These are phyloP conservation scores for Trichoderma sp. DNA, from an alignment of 2,329 filamentous ascomycete genomes.

Conservation along the genomic window DNA sequence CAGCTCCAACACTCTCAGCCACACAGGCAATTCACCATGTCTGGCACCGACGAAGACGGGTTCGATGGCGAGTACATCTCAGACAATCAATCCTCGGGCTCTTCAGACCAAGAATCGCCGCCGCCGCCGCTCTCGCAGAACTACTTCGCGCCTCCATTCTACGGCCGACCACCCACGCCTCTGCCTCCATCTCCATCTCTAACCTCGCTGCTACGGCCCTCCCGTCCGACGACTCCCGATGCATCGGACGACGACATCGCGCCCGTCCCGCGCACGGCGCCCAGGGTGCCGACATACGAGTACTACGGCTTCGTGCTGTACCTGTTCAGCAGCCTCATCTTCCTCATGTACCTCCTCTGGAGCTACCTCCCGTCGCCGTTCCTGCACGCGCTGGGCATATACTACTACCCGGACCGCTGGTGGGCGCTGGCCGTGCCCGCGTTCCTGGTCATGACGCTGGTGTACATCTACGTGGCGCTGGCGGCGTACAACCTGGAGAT, in stretches of 20 bases:
- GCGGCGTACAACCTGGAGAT: constrained; percentile 88
- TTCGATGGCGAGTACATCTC: constrained; percentile 35
- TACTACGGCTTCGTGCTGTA: constrained; percentile 99
- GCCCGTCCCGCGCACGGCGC: constrained; percentile 79
- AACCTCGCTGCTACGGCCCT: constrained; percentile 85
- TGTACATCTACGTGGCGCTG: constrained; percentile 93
- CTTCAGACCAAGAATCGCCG: constrained; percentile 37
- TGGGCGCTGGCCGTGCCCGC: constrained; percentile 92
- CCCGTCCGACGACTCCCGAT: constrained; percentile 89
- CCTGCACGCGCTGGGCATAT: constrained; percentile 86
- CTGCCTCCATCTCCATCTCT: constrained; percentile 88
- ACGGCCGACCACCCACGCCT: constrained; percentile 93
- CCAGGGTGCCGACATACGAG: constrained; percentile 97
- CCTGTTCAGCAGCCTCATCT: constrained; percentile 78
- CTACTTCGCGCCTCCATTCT: constrained; percentile 79
- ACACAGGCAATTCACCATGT: constrained; percentile 25
- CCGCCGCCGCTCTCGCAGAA: constrained; percentile 50
- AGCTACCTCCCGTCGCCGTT: constrained; percentile 89
- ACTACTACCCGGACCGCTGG: constrained; percentile 97
- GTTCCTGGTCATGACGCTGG: constrained; percentile 81
- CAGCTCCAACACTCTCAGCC: neutral
- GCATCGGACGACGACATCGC: constrained; percentile 87
- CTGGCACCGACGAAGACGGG: constrained; percentile 33
- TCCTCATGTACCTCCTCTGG: constrained; percentile 73
- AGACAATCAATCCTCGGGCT: constrained; percentile 32